Evolutionary conservation across 306 rosid genomes (phyloP), one percentile per base, ranked within the genome.

Genomic region (Fragaria vesca): DNA sequence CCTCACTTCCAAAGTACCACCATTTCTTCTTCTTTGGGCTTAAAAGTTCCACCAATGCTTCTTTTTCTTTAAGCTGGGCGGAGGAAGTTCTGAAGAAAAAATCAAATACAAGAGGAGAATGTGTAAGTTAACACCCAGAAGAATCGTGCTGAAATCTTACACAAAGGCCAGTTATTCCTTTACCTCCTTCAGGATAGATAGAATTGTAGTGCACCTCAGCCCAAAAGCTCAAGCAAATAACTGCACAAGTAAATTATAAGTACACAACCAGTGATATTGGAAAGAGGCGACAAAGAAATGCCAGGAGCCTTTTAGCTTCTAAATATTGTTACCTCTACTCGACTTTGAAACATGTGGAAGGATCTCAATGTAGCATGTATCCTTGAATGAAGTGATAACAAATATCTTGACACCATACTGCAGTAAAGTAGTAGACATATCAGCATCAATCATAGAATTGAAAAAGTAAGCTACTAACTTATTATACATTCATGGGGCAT

Each of bases 201-300:
- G 98, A 86, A 86, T 94, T 94, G 87, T 94, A 94, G 86, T 94
- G 98, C 85, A 94, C 98, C 91, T 94, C 98, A 28, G 98, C 98
- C 98, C 98, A 94, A 85, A 94, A 94, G 93, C 98, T 94, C 86
- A 94, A 83, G 90, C 87, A 94, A 81, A 94, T 90, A 81, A 94
- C 98, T 94, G 98, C 97, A 92, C 34, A 70, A 77, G 67, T 76
- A 74, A 68, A 74, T 6, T 75, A 18, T 75, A 62, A 28, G 79
- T 65, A 48, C 65, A 21, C 16, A 26, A 21, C 18, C 4, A 0
- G 18, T 15, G 69, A 45, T 20, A 34, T 9, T 28, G 9, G 2
- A 48, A 8, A 36, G 10, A 0, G 28, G 32, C 32, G 16, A 43
- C 40, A 17, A 47, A 34, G n/a, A 38, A 38, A 72, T 9, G 30